These are phyloP conservation scores for Chalciporus sp. DNA, from an alignment of 1,284 basidiomycete species.

Conservation along the genomic window DNA sequence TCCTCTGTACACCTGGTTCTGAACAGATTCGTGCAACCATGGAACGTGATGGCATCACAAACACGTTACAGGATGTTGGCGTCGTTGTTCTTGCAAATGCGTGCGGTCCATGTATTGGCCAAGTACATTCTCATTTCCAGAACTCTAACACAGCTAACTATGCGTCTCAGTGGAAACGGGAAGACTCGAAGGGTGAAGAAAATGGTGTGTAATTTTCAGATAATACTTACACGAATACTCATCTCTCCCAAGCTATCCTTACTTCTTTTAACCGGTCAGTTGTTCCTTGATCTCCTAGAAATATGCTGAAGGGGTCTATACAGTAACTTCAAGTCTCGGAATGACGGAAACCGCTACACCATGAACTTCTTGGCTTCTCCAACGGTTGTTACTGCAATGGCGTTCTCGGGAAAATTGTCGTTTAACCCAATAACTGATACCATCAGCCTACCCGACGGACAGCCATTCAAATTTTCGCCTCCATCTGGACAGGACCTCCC, in stretches of 20 bases:
- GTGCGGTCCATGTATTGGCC: conserved; percentile 98
- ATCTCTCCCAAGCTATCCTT: conserved; percentile 71
- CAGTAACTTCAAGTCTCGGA: conserved; percentile 94
- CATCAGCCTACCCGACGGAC: conserved; percentile 74
- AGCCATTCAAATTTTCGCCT: conserved; percentile 83
- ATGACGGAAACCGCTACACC: conserved; percentile 94
- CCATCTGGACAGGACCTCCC: conserved; percentile 89
- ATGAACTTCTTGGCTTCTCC: conserved; percentile 99
- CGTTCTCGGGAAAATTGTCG: conserved; percentile 92
- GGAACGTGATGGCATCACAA: conserved; percentile 90
- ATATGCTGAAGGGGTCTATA: conserved; percentile 4
- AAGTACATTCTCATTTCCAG: conserved; percentile 48
- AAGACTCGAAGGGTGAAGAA: conserved; percentile 87
- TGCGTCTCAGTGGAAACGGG: conserved; percentile 82
- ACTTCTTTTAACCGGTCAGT: conserved; percentile 92
- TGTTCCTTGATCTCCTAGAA: neutral
- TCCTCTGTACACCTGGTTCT: conserved; percentile 96
- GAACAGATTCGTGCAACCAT: conserved; percentile 98
- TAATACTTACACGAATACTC: conserved; percentile 5
- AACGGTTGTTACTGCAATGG: conserved; percentile 96
- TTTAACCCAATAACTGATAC: conserved; percentile 94
- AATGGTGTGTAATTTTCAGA: conserved; percentile 64
- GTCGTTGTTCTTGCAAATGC: conserved; percentile 96
- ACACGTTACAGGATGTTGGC: conserved; percentile 82
- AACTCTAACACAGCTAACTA: conserved; percentile 3